phyloP scores from a whole-genome alignment of 2,329 filamentous ascomycete genomes.

The Paramyrothecium roridum region DNA sequence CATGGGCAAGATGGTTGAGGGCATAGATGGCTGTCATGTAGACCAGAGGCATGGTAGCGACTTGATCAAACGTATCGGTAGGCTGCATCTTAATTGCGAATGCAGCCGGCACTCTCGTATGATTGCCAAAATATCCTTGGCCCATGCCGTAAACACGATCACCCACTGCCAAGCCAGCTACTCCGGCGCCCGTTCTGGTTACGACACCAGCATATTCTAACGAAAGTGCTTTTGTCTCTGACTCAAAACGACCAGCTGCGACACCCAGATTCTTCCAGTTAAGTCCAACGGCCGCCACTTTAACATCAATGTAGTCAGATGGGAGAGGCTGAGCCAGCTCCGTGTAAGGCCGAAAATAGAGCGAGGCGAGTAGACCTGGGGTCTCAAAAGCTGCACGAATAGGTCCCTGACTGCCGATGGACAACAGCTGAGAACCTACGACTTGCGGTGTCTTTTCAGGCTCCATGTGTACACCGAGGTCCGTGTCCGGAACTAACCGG shows the following conservation, averaged over 20 bases:
- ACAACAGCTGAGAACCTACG: background rate
- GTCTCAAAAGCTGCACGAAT: constrained; percentile 21
- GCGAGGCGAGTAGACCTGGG: constrained; percentile 19
- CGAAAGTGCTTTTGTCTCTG: background rate
- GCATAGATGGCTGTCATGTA: constrained; percentile 1
- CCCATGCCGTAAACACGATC: background rate
- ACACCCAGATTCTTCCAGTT: constrained; percentile 16
- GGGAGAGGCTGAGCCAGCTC: constrained; percentile 13
- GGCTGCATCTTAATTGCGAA: background rate
- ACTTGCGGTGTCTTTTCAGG: background rate
- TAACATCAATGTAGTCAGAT: constrained; percentile 18
- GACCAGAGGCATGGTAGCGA: background rate
- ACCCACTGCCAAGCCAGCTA: background rate
- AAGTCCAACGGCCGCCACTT: constrained; percentile 21
- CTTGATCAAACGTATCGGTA: background rate
- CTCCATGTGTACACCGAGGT: constrained; percentile 5
- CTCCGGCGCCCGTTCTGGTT: background rate
- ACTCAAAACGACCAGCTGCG: background rate
- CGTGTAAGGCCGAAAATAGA: constrained; percentile 19
- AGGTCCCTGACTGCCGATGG: constrained; percentile 3
- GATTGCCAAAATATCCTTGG: background rate
- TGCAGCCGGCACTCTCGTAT: background rate
- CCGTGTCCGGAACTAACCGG: constrained; percentile 13
- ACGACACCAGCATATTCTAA: background rate
- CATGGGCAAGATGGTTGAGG: background rate